phyloP scores from a whole-genome alignment of 371 early-diverging fungal species.

The Apophysomyces ossiformis region DNA sequence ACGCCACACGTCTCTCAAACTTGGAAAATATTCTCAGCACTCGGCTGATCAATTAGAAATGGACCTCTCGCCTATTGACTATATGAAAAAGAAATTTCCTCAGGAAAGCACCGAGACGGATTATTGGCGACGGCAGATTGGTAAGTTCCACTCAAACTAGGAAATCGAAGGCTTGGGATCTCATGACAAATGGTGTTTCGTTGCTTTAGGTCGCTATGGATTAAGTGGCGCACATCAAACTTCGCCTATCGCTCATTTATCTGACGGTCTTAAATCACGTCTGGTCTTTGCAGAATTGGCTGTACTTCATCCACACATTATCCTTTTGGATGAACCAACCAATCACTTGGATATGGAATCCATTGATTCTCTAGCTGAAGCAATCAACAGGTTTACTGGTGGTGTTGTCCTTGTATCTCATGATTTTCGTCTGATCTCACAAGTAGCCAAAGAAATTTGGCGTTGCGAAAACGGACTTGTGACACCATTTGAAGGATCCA shows the following conservation, averaged over 20 bases:
- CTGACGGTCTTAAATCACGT: conserved; percentile 95
- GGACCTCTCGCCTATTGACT: conserved; percentile 88
- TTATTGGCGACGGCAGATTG: conserved; percentile 90
- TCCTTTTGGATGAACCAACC: conserved; percentile 99
- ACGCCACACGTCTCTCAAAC: conserved; percentile 89
- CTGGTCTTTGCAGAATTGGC: conserved; percentile 97
- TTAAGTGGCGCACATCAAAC: conserved; percentile 93
- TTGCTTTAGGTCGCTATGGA: conserved; percentile 71
- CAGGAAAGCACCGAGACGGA: conserved; percentile 44
- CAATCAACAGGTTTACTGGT: conserved; percentile 94
- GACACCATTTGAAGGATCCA: conserved; percentile 78
- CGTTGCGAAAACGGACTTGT: conserved; percentile 90
- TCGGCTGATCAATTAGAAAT: conserved; percentile 92
- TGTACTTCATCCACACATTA: conserved; percentile 87
- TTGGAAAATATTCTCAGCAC: conserved; percentile 98
- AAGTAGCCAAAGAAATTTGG: conserved; percentile 96
- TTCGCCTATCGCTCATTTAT: conserved; percentile 85
- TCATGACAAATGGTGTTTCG: too few species aligned
- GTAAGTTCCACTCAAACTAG: conserved; percentile 26
- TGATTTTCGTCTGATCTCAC: conserved; percentile 98
- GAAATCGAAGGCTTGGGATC: too few species aligned
- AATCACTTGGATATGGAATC: conserved; percentile 94
- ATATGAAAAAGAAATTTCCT: conserved; percentile 88
- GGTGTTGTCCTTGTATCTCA: conserved; percentile 99
- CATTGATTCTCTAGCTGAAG: conserved; percentile 96